phyloP scores from a whole-genome alignment of 2,329 filamentous ascomycete species.

The Phialemonium atrogriseum region DNA sequence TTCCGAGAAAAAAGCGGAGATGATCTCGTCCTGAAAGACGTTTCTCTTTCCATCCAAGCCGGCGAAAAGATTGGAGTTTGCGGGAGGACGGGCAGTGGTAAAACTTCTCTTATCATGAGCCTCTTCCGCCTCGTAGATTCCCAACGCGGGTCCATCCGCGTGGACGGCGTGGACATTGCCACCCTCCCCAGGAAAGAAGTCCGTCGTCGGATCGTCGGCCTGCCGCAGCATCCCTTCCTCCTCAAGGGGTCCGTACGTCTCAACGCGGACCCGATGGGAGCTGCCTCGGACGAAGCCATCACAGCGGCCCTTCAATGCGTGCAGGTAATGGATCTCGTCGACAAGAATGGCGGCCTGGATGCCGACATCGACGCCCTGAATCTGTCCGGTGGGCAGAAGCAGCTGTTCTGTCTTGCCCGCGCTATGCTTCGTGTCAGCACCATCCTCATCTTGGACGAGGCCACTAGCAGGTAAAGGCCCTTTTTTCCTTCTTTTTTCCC shows the following conservation, averaged over 20 bases:
- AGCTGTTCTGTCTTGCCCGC: constrained; percentile 41
- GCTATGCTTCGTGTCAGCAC: constrained; percentile 31
- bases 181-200: constrained; percentile 16
- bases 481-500: not conserved
- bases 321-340: constrained; percentile 19
- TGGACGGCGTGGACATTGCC: constrained; percentile 33
- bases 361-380: constrained; percentile 22
- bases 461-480: constrained; percentile 23
- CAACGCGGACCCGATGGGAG: constrained; percentile 37
- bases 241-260: constrained; percentile 38
- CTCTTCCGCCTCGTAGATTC: constrained; percentile 40
- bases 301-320: constrained; percentile 11
- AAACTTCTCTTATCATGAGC: constrained; percentile 23
- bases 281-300: constrained; percentile 24
- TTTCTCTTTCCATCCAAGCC: constrained; percentile 18
- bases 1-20: not conserved
- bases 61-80: constrained; percentile 26
- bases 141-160: constrained; percentile 29
- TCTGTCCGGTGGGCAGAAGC: constrained; percentile 35
- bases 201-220: constrained; percentile 27
- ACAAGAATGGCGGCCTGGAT: constrained; percentile 28
- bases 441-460: constrained; percentile 37
- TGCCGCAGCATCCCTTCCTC: constrained; percentile 44
- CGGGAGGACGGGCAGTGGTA: constrained; percentile 24
- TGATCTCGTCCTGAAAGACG: constrained; percentile 14